Conservation (phyloP, 2,329 filamentous ascomycete genomes). For the Elsinoe australis region DNA sequence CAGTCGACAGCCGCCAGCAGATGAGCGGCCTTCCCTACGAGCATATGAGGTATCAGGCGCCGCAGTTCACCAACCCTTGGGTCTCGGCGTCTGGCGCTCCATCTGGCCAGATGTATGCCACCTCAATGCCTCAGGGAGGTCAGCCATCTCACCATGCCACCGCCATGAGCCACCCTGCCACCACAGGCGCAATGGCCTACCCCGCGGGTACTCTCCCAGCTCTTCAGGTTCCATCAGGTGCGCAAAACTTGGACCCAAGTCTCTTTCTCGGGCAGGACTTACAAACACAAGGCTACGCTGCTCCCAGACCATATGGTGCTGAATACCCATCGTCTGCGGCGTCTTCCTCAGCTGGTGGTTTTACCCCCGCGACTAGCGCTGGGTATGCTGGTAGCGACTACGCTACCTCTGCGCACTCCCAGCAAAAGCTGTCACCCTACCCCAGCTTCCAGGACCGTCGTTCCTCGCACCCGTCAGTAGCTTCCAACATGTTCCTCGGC, state of each 20-base stretch:
- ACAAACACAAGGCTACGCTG: slow-evolving; percentile 32
- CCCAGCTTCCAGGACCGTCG: slow-evolving; percentile 57
- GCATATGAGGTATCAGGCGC: slow-evolving; percentile 61
- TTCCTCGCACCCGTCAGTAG: slow-evolving; percentile 77
- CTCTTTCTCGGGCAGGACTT: slow-evolving; percentile 16
- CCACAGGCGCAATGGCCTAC: slow-evolving; percentile 58
- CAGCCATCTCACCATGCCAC: slow-evolving; percentile 50
- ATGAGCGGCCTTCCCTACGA: slow-evolving; percentile 76
- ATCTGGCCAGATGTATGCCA: slow-evolving; percentile 57
- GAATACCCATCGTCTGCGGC: slow-evolving; percentile 65
- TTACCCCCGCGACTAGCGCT: slow-evolving; percentile 50
- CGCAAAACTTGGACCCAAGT: slow-evolving; percentile 52
- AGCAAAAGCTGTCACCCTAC: slow-evolving; percentile 41
- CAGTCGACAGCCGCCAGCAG: slow-evolving; percentile 79
- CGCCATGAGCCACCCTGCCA: slow-evolving; percentile 50
- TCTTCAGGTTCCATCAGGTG: slow-evolving; percentile 61
- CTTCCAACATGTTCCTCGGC: slow-evolving; percentile 46
- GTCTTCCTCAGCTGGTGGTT: slow-evolving; percentile 61
- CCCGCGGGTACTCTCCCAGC: slow-evolving; percentile 65
- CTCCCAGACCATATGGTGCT: slow-evolving; percentile 64
- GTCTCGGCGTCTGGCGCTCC: slow-evolving; percentile 50
- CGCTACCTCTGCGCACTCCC: slow-evolving; percentile 26
- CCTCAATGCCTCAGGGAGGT: slow-evolving; percentile 54
- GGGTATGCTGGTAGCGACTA: slow-evolving; percentile 65
- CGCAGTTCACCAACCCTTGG: slow-evolving; percentile 91